These are phyloP conservation scores for Kwoniella shivajii DNA, from an alignment of 1,284 basidiomycete species.

Conservation along the genomic window DNA sequence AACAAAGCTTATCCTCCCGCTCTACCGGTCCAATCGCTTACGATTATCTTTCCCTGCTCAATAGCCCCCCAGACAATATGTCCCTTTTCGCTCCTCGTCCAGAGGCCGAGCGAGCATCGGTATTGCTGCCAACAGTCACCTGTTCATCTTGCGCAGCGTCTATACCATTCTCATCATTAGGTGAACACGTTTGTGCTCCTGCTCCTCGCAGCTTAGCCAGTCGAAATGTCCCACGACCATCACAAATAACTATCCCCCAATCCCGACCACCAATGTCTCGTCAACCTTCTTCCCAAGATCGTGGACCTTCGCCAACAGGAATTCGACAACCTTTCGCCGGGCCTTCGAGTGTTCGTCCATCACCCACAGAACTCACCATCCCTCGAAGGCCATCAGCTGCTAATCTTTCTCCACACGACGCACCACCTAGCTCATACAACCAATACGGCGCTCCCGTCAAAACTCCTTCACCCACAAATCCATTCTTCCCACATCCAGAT, in stretches of 20 bases:
- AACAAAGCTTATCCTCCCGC: too few relatives aligned
- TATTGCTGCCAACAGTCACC: conserved; percentile 75
- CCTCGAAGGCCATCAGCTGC: conserved; percentile 21
- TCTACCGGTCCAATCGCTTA: neutral
- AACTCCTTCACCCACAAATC: conserved; percentile 41
- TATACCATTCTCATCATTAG: conserved; percentile 69
- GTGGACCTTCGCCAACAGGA: conserved; percentile 35
- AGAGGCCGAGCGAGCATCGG: conserved; percentile 62
- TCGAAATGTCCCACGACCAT: conserved; percentile 33
- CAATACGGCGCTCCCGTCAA: conserved; percentile 9
- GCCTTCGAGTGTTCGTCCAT: conserved; percentile 30
- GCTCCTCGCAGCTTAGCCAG: conserved; percentile 30
- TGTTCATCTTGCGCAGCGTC: conserved; percentile 72
- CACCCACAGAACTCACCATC: conserved; percentile 17
- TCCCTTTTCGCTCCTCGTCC: conserved; percentile 30
- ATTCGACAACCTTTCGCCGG: conserved; percentile 35
- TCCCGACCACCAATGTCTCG: conserved; percentile 14
- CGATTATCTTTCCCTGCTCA: neutral
- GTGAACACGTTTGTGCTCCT: conserved; percentile 68
- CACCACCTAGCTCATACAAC: conserved; percentile 3
- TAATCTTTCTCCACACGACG: conserved; percentile 17
- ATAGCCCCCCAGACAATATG: conserved; percentile 19
- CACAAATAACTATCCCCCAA: conserved; percentile 37
- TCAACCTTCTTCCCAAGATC: conserved; percentile 18
- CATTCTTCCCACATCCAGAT: conserved; percentile 37